These are phyloP conservation scores for Fraxinus paxiana DNA, from an alignment of 305 asterid genomes.

Conservation along the genomic window DNA sequence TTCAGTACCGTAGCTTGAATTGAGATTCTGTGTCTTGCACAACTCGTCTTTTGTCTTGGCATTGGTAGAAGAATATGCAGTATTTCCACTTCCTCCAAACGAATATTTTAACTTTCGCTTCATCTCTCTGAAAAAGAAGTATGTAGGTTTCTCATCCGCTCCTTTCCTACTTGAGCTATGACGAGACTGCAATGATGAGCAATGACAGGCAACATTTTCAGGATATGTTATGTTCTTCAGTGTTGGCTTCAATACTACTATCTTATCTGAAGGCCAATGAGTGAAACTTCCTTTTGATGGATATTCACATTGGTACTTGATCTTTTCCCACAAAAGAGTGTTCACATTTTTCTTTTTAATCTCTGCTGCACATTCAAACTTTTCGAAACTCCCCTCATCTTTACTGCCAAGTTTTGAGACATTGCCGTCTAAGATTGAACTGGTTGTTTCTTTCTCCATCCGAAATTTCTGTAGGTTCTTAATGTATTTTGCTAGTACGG, in stretches of 20 bases:
- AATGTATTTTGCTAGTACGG: slow-evolving; percentile 23
- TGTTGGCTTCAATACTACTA: slow-evolving; percentile 58
- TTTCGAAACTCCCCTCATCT: slow-evolving; percentile 8
- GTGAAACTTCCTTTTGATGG: slow-evolving; percentile 22
- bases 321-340: slow-evolving; percentile 19
- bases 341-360: slow-evolving; percentile 13
- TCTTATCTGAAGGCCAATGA: slow-evolving; percentile 35
- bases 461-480: slow-evolving; percentile 22
- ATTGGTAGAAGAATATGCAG: slow-evolving; percentile 16
- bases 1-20: slow-evolving; percentile 26
- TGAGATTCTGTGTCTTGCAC: slow-evolving; percentile 17
- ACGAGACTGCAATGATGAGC: slow-evolving; percentile 31
- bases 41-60: slow-evolving; percentile 22
- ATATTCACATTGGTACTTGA: slow-evolving; percentile 20
- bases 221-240: slow-evolving; percentile 26
- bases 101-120: slow-evolving; percentile 32
- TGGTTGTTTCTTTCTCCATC: slow-evolving; percentile 19
- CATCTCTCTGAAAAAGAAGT: slow-evolving; percentile 32
- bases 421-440: slow-evolving; percentile 14
- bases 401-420: slow-evolving; percentile 23
- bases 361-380: slow-evolving; percentile 15
- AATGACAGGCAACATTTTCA: slow-evolving; percentile 29
- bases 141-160: slow-evolving; percentile 16
- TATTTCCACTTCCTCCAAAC: slow-evolving; percentile 26
- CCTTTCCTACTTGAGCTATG: slow-evolving; percentile 19